phyloP scores from a whole-genome alignment of 2,329 filamentous ascomycete species.

The Aspergillus sp. region DNA sequence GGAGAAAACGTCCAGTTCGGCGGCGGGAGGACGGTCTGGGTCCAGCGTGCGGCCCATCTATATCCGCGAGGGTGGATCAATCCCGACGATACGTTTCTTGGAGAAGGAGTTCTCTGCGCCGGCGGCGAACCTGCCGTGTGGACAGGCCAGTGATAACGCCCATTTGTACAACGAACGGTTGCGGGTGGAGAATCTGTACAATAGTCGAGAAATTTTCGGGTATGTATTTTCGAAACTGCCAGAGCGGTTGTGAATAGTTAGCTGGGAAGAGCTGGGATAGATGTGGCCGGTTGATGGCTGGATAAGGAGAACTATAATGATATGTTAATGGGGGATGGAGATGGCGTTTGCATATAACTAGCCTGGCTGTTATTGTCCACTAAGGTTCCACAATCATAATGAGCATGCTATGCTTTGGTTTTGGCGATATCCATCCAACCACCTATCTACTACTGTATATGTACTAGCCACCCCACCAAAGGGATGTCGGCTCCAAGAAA shows the following conservation, averaged over 20 bases:
- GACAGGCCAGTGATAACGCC: conserved; percentile 89
- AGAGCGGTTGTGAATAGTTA: conserved; percentile 25
- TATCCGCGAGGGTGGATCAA: conserved; percentile 93
- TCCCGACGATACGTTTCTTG: conserved; percentile 88
- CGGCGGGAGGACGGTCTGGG: not conserved
- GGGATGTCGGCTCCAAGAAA: not conserved
- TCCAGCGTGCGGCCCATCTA: conserved; percentile 65
- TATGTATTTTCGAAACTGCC: conserved; percentile 74
- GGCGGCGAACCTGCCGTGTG: conserved; percentile 89
- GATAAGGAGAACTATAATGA: too few species aligned
- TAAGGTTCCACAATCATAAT: not conserved
- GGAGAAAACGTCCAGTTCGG: not conserved
- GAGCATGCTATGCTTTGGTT: too few species aligned
- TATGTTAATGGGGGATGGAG: not conserved
- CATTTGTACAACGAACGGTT: conserved; percentile 96
- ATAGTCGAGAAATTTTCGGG: conserved; percentile 88
- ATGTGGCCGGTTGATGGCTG: too few species aligned
- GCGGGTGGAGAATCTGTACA: conserved; percentile 81
- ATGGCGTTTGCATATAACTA: not conserved
- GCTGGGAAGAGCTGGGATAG: not conserved
- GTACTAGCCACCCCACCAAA: too few species aligned
- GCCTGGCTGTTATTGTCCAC: not conserved
- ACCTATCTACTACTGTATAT: too few species aligned
- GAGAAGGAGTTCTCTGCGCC: conserved; percentile 93
- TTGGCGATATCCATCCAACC: too few species aligned